phyloP scores from a whole-genome alignment of 768 basidiomycete species.

The Daedaleopsis sinensis region DNA sequence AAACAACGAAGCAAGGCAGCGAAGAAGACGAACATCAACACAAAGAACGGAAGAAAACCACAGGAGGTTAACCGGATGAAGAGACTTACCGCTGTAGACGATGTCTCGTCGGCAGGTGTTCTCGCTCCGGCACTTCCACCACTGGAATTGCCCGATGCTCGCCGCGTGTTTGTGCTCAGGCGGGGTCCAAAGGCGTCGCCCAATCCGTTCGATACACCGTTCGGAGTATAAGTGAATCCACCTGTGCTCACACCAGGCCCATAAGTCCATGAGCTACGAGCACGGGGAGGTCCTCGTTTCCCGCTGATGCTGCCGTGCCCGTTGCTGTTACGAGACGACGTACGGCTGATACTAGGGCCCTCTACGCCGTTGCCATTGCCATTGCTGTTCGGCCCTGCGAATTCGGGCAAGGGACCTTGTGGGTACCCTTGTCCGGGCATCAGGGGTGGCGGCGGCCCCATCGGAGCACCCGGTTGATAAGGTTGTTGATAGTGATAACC shows the following conservation, averaged over 20 bases:
- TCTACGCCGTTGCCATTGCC: constrained; percentile 34
- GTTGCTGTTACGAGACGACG: constrained; percentile 37
- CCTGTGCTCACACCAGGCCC: constrained; percentile 62
- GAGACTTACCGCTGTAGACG: constrained; percentile 72
- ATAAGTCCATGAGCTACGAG: constrained; percentile 60
- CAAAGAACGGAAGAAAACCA: constrained; percentile 1
- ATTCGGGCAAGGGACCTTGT: constrained; percentile 11
- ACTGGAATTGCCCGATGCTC: constrained; percentile 52
- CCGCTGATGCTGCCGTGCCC: constrained; percentile 26
- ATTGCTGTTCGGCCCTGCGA: background rate
- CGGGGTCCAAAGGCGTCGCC: constrained; percentile 66
- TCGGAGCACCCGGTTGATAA: constrained; percentile 14
- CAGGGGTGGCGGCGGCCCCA: constrained; percentile 12
- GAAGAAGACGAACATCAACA: constrained; percentile 11
- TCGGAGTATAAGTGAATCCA: constrained; percentile 40
- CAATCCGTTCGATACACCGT: constrained; percentile 21
- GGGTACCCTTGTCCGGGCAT: constrained; percentile 21
- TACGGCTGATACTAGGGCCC: constrained; percentile 34
- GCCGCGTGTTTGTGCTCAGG: constrained; percentile 52
- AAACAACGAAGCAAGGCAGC: background rate
- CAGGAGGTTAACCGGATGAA: constrained; percentile 7
- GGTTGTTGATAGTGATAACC: constrained; percentile 17
- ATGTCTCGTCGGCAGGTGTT: constrained; percentile 73
- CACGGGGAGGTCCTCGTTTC: constrained; percentile 31
- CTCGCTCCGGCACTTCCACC: constrained; percentile 54